These are phyloP conservation scores for Nemania serpens DNA, from an alignment of 2,329 filamentous ascomycete species.

Conservation along the genomic window DNA sequence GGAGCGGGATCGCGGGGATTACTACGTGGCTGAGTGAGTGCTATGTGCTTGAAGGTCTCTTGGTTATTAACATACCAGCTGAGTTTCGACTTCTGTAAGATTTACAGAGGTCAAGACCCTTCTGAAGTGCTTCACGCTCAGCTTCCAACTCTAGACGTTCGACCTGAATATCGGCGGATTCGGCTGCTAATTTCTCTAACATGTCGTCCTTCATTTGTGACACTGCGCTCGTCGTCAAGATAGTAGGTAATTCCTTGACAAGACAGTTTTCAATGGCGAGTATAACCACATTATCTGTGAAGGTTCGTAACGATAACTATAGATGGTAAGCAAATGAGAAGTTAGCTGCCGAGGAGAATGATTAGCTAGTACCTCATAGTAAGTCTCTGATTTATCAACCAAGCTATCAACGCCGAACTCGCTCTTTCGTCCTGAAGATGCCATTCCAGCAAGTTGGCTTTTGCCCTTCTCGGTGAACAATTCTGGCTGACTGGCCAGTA, in stretches of 20 bases:
- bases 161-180: constrained; percentile 33
- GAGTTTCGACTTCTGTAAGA: constrained; percentile 26
- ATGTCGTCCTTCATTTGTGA: constrained; percentile 39
- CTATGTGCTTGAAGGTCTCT: neutral
- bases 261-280: constrained; percentile 46
- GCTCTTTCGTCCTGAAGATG: constrained; percentile 10
- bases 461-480: constrained; percentile 34
- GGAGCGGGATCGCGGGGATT: neutral
- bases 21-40: constrained; percentile 7
- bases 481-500: constrained; percentile 31
- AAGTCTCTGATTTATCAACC: constrained; percentile 51
- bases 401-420: constrained; percentile 46
- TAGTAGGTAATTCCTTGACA: constrained; percentile 40
- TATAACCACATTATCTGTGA: constrained; percentile 44
- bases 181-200: constrained; percentile 34
- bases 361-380: constrained; percentile 47
- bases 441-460: constrained; percentile 18
- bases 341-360: neutral
- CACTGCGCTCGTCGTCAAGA: constrained; percentile 41
- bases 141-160: constrained; percentile 31
- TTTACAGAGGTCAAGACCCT: constrained; percentile 33
- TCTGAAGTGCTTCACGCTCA: constrained; percentile 29
- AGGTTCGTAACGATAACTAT: constrained; percentile 39
- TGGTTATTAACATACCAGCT: constrained; percentile 7
- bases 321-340: constrained; percentile 8